Evolutionary conservation across 805 yeast genomes (phyloP), one percentile per base, ranked within the genome.

Genomic region (Myxozyma lipomycoides): DNA sequence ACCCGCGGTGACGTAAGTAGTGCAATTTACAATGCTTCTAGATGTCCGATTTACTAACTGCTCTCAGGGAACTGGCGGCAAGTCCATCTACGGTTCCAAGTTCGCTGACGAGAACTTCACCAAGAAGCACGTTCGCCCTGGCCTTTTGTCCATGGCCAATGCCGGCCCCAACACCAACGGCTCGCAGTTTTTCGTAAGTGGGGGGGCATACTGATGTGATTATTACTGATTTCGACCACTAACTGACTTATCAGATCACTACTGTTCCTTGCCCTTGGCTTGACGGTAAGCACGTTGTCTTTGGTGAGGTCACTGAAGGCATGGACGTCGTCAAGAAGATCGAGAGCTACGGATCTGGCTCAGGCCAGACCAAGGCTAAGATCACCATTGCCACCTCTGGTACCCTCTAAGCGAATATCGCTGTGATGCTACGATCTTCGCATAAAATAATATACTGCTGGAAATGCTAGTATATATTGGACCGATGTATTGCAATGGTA

Each of bases 281-380:
- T 66, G 88, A 93, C 66, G 93, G 95, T 59, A 81, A 75, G 62
- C 98, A 93, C 70, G 98, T 93, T 66, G 98, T 93, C 38, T 93
- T 93, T 64, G 98, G 98, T 60, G 87, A 88, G 72, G 96, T 93
- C 49, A 51, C 87, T 36, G 74, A 70, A 42, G 97, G 97, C 62
- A 70, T 76, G 67, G 95, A 89, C 65, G 73, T 87, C 62, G 87
- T 90, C 71, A 83, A 84, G 84, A 82, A 80, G 75, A 78, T 89
- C 64, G 96, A 90, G 78, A 68, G 81, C 50, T 77, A 70, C 67
- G 95, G 95, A 65, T 76, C 89, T 52, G 67, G 69, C 62, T 67
- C 78, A 56, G 95, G 95, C 69, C 70, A 78, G 62, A 80, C 95
- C 68, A 73, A 72, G 54, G 82, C 82, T 59, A 76, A 73, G 69